These are phyloP conservation scores for Malassezia obtusa DNA, from an alignment of 1,284 basidiomycete genomes.

Conservation along the genomic window DNA sequence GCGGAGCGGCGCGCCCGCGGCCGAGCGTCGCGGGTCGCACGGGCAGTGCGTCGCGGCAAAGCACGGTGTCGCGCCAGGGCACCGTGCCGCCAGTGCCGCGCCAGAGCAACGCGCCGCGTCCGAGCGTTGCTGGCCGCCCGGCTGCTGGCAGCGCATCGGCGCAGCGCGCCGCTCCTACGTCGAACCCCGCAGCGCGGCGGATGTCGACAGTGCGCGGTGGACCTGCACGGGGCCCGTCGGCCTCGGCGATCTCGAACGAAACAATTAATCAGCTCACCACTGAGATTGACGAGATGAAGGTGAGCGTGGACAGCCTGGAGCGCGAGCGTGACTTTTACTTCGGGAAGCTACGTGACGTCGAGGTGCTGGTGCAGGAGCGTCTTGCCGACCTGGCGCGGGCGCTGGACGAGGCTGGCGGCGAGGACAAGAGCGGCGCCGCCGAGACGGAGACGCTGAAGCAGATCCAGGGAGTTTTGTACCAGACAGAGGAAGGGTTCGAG, in stretches of 20 bases:
- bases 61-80: neutral
- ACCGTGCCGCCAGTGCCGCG: neutral
- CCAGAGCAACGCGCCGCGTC: neutral
- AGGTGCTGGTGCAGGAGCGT: slow-evolving; percentile 63
- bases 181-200: neutral
- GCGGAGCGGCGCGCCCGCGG: slow-evolving; percentile 3
- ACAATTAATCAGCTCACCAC: slow-evolving; percentile 59
- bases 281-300: slow-evolving; percentile 72
- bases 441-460: slow-evolving; percentile 65
- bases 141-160: neutral
- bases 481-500: slow-evolving; percentile 59
- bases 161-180: neutral
- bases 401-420: slow-evolving; percentile 8
- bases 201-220: slow-evolving; percentile 12
- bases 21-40: neutral
- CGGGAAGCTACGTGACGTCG: slow-evolving; percentile 73
- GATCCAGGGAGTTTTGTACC: slow-evolving; percentile 88
- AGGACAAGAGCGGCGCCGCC: slow-evolving; percentile 9
- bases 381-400: slow-evolving; percentile 27
- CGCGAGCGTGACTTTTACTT: slow-evolving; percentile 98
- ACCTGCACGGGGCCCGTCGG: neutral
- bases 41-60: neutral
- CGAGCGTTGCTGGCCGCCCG: neutral
- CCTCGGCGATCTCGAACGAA: slow-evolving; percentile 39
- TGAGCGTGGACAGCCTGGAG: slow-evolving; percentile 67